Evolutionary conservation across 768 basidiomycete species (phyloP).

Genomic region (Mycena rosella): DNA sequence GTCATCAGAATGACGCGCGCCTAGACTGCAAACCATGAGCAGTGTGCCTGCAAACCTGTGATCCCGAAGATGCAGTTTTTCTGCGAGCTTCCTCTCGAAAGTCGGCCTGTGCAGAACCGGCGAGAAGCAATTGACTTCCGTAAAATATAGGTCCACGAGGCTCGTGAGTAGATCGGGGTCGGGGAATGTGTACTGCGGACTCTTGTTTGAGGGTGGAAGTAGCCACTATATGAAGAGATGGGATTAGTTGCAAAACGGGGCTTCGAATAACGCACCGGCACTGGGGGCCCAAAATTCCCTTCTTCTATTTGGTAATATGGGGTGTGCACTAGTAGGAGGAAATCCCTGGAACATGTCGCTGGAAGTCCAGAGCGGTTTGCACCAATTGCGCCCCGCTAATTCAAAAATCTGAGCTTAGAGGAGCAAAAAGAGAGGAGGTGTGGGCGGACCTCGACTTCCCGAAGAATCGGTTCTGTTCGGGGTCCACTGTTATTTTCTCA

Average conservation of each 20-base stretch:
- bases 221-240: constrained; percentile 7
- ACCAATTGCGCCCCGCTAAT: constrained; percentile 61
- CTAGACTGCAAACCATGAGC: constrained; percentile 59
- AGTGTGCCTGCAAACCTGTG: constrained; percentile 55
- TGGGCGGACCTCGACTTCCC: constrained; percentile 53
- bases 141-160: constrained; percentile 73
- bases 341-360: constrained; percentile 37
- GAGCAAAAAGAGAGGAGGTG: too few species aligned
- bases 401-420: neutral
- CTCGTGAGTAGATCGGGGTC: constrained; percentile 61
- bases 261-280: constrained; percentile 49
- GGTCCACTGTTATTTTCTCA: constrained; percentile 55
- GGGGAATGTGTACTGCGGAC: too few species aligned
- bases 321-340: neutral
- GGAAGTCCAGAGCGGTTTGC: constrained; percentile 70
- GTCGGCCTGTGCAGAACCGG: constrained; percentile 82
- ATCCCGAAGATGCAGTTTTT: constrained; percentile 66
- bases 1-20: constrained; percentile 70
- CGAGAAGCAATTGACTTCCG: constrained; percentile 60
- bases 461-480: constrained; percentile 59
- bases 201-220: constrained; percentile 27
- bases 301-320: constrained; percentile 50
- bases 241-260: neutral
- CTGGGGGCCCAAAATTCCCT: constrained; percentile 62
- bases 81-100: constrained; percentile 66